phyloP scores from a whole-genome alignment of 441 rosid genomes.

The Erodium texanum region DNA sequence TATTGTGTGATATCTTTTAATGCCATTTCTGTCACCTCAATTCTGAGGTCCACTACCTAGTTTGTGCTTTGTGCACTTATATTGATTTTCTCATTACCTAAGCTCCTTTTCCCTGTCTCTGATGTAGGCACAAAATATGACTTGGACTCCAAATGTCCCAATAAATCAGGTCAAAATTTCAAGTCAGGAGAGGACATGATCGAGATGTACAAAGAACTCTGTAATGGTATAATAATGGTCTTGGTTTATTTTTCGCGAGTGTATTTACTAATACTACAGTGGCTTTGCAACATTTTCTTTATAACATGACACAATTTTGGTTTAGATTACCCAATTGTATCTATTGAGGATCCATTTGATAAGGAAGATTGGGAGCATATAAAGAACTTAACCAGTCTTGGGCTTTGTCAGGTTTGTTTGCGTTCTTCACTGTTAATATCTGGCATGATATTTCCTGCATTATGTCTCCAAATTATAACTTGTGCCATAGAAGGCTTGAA shows the following conservation, averaged over 20 bases:
- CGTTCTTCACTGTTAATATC: conserved; percentile 15
- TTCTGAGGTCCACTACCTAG: no score
- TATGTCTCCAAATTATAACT: conserved; percentile 1
- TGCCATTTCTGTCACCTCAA: background rate
- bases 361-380: conserved; percentile 95
- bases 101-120: conserved; percentile 1
- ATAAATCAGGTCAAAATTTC: conserved; percentile 77
- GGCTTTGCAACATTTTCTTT: background rate
- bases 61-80: conserved; percentile 15
- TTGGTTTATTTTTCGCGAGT: conserved; percentile 10
- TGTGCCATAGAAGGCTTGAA: background rate
- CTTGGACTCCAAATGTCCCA: conserved; percentile 62
- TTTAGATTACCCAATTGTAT: conserved; percentile 72
- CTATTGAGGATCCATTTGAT: conserved; percentile 96
- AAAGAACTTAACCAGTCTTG: conserved; percentile 64
- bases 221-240: conserved; percentile 53
- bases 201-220: conserved; percentile 76
- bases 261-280: conserved; percentile 13
- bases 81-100: conserved; percentile 5
- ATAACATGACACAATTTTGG: conserved; percentile 6
- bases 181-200: conserved; percentile 94
- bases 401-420: conserved; percentile 76
- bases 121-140: conserved; percentile 82
- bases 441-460: background rate
- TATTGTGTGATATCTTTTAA: background rate